Evolutionary conservation across 495 filamentous ascomycete species (phyloP).

Genomic region (Venustampulla echinocandica): DNA sequence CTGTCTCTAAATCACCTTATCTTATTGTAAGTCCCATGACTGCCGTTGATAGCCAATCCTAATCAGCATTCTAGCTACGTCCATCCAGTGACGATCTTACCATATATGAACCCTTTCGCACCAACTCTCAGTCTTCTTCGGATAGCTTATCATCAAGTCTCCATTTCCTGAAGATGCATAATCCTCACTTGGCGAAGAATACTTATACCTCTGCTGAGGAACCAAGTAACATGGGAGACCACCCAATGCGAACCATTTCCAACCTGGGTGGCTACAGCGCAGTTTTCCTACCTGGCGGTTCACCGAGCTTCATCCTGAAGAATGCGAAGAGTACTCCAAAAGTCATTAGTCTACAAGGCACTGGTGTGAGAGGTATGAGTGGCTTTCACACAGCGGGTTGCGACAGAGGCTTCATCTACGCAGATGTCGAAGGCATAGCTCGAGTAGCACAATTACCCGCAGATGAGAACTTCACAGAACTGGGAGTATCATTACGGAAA

Average conservation of each 20-base stretch:
- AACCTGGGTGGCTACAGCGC: conserved; percentile 68
- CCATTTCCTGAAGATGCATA: conserved; percentile 66
- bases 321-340: conserved; percentile 65
- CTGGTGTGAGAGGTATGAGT: conserved; percentile 55
- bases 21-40: conserved; percentile 60
- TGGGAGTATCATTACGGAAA: conserved; percentile 61
- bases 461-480: conserved; percentile 54
- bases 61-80: conserved; percentile 49
- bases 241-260: conserved; percentile 24
- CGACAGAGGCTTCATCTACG: conserved; percentile 71
- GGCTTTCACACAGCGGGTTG: conserved; percentile 65
- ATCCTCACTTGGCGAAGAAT: conserved; percentile 49
- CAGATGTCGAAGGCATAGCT: conserved; percentile 57
- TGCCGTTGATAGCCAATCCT: too few species aligned
- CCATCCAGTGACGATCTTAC: conserved; percentile 71
- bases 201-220: conserved; percentile 28
- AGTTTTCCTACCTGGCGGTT: conserved; percentile 70
- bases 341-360: conserved; percentile 59
- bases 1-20: conserved; percentile 58
- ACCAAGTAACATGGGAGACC: conserved; percentile 6
- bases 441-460: conserved; percentile 58
- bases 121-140: conserved; percentile 25
- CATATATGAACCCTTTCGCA: conserved; percentile 73
- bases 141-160: conserved; percentile 38
- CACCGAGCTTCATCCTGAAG: conserved; percentile 71